Evolutionary conservation across 768 basidiomycete genomes (phyloP).

Genomic region (Tricholoma flavovirens): DNA sequence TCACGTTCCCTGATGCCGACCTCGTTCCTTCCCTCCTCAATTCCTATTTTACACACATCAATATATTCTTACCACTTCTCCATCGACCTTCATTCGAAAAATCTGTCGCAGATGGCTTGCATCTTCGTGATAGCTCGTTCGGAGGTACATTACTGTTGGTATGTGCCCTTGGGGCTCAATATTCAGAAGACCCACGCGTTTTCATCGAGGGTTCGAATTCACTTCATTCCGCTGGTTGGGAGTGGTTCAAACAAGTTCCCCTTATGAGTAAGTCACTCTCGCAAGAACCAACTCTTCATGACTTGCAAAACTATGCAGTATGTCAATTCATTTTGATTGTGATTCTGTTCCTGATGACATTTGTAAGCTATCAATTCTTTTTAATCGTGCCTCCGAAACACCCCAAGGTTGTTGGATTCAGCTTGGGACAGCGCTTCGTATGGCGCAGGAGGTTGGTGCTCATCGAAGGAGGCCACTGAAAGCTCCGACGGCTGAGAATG

Average conservation of each 20-base stretch:
- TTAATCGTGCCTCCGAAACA: slow-evolving; percentile 40
- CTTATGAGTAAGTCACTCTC: slow-evolving; percentile 55
- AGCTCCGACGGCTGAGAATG: slow-evolving; percentile 47
- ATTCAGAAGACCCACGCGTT: slow-evolving; percentile 58
- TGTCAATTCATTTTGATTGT: slow-evolving; percentile 23
- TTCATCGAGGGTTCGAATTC: slow-evolving; percentile 39
- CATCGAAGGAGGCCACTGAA: slow-evolving; percentile 40
- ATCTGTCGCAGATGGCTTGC: slow-evolving; percentile 41
- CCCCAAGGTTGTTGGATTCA: slow-evolving; percentile 59
- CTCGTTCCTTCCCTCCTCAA: slow-evolving; percentile 52
- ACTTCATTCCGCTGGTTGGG: slow-evolving; percentile 50
- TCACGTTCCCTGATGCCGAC: slow-evolving; percentile 47
- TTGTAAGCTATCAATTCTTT: slow-evolving; percentile 42
- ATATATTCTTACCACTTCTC: slow-evolving; percentile 57
- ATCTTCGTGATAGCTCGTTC: slow-evolving; percentile 47
- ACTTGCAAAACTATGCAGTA: slow-evolving; percentile 67
- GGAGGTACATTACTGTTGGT: slow-evolving; percentile 49
- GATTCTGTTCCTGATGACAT: slow-evolving; percentile 1
- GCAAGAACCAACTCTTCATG: slow-evolving; percentile 56
- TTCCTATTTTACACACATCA: slow-evolving; percentile 57
- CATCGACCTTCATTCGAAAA: slow-evolving; percentile 67
- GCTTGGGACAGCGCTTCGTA: slow-evolving; percentile 61
- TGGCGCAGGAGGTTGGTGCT: slow-evolving; percentile 71
- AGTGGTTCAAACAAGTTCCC: slow-evolving; percentile 62
- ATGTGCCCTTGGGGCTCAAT: slow-evolving; percentile 61